Evolutionary conservation across 169 alveolate species (phyloP).

Genomic region (Plasmodium chabaudi): DNA sequence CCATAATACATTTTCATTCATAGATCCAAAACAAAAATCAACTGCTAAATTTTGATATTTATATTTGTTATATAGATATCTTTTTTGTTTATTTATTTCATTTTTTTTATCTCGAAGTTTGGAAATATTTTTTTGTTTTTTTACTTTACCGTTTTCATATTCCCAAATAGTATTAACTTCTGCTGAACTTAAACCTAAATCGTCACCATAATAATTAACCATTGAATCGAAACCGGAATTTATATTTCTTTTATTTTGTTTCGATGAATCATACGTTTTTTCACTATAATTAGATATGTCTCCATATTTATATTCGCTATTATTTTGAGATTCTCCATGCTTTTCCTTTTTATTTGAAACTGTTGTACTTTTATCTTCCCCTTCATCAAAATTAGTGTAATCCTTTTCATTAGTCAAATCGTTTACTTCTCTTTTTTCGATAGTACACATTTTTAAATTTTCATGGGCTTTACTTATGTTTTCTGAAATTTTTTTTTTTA

Average conservation of each 20-base stretch:
- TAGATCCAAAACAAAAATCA: constrained; percentile 54
- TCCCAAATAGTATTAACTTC: background rate
- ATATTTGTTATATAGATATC: constrained; percentile 11
- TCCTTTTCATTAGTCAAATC: background rate
- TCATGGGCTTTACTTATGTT: background rate
- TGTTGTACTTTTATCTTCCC: background rate
- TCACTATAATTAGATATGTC: background rate
- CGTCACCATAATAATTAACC: background rate
- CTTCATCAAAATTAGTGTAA: background rate
- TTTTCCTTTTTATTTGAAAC: background rate
- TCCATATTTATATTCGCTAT: background rate
- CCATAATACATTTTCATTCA: constrained; percentile 46
- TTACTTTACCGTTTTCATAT: background rate
- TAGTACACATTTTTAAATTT: background rate
- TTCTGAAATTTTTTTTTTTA: background rate
- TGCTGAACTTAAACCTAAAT: background rate
- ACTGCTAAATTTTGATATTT: constrained; percentile 61
- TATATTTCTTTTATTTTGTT: background rate
- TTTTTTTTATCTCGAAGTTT: background rate
- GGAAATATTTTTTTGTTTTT: background rate
- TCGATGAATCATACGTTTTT: background rate
- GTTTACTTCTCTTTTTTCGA: background rate
- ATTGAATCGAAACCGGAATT: background rate
- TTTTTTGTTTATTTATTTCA: constrained; percentile 1
- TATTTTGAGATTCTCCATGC: background rate